Evolutionary conservation across 2,329 filamentous ascomycete genomes (phyloP).

Genomic region (Monosporascus sp.): DNA sequence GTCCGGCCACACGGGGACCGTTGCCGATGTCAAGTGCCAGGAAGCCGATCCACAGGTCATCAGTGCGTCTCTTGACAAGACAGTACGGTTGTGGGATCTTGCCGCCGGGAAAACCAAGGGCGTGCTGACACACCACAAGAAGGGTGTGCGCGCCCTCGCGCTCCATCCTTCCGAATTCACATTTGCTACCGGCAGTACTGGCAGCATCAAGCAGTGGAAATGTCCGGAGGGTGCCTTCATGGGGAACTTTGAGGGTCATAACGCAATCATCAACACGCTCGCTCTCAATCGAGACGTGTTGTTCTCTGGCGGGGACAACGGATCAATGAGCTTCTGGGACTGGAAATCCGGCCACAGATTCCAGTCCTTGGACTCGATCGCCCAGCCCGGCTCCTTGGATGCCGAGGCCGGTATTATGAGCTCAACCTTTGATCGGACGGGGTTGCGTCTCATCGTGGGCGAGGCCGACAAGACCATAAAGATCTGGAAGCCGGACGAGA

Average conservation of each 20-base stretch:
- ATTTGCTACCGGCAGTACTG: constrained; percentile 86
- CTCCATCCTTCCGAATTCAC: constrained; percentile 92
- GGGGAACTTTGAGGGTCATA: constrained; percentile 98
- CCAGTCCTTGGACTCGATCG: constrained; percentile 83
- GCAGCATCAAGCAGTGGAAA: constrained; percentile 98
- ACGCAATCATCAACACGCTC: constrained; percentile 91
- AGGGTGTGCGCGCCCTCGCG: constrained; percentile 81
- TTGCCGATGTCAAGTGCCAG: constrained; percentile 85
- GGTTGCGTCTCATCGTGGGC: constrained; percentile 82
- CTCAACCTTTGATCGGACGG: constrained; percentile 85
- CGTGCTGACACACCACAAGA: constrained; percentile 96
- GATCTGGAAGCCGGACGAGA: constrained; percentile 92
- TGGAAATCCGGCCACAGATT: constrained; percentile 96
- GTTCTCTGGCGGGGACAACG: constrained; percentile 93
- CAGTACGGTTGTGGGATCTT: constrained; percentile 89
- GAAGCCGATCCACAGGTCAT: constrained; percentile 96
- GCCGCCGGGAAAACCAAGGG: constrained; percentile 95
- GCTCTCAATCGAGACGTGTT: constrained; percentile 90
- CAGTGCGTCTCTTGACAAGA: constrained; percentile 85
- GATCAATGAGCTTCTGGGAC: constrained; percentile 96
- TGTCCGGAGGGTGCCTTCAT: constrained; percentile 97
- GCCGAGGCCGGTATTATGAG: constrained; percentile 94
- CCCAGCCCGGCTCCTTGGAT: constrained; percentile 89
- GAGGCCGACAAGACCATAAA: constrained; percentile 99
- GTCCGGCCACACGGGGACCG: constrained; percentile 82